Base-by-base conservation (phyloP, 768 basidiomycete genomes). In the Auricularia cornea region DNA sequence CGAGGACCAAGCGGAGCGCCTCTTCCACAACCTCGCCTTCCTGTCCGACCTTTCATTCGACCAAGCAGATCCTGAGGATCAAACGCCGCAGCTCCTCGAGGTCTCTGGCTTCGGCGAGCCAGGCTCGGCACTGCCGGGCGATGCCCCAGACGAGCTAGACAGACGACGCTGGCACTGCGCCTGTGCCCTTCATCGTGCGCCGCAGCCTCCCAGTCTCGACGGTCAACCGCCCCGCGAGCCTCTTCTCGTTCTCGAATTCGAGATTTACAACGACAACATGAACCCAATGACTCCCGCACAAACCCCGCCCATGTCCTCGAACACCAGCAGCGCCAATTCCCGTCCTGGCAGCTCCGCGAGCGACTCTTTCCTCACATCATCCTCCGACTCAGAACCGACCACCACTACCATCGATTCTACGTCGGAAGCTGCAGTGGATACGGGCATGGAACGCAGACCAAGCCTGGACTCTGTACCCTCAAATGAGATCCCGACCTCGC, bases 21-120 rank as follows among this genome's bases (percentile, higher is more conserved):
- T 94, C 1, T 86, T 87, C 77, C 90, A 92, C 70, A 90, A 88
- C 60, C 80, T 92, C 54, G 84, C 86, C 62, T 88, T 83, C 65
- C 76, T 90, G 12, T 77, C 78, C 26, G 85, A 88, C 31, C 77
- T 78, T 3, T 77, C 75, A n/a, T 61, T 70, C 11, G 72, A 74
- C 26, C 65, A 68, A 2, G 77, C 76, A 29, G 73, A 75, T 48
- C 32, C 66, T 57, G 64, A 71, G 32, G 80, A 83, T 20, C 77
- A 83, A 44, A 82, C 80, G 28, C 82, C 85, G 0, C 84, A 89
- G 68, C 82, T 86, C 18, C 92, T 94, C 73, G 74, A 84, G 29
- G 77, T 92, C 18, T 83, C 78, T 26, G 91, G 91, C 1, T 87
- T 79, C 72, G 88, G 89, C 5, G 82, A 85, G 59, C 88, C 89